Base-by-base conservation (phyloP, 768 basidiomycete genomes). In the Plicaturopsis crispa region DNA sequence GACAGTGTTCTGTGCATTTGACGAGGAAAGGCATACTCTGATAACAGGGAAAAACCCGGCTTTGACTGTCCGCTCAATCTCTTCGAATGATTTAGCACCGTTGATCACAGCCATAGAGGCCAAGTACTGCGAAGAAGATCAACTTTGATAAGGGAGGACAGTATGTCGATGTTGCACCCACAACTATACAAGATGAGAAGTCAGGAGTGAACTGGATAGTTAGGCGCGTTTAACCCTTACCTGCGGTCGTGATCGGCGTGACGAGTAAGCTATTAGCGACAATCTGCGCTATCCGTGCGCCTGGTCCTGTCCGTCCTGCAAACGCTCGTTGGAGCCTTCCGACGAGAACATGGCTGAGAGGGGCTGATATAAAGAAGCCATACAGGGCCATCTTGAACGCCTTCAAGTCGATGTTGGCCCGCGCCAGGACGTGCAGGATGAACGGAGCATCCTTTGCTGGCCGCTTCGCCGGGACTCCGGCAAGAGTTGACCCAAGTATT, bases 361-460 rank as follows among this genome's bases (percentile, higher is more conserved):
- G 90, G 5, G 88, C 90, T 10, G 87, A 87, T 28, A 93, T 71
- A 48, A 84, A 68, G 62, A 84, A 78, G 43, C 90, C 90, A 53
- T 89, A 91, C 16, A 82, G 35, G 1, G 77, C 84, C 81, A 92
- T 88, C 59, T 92, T 89, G 49, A 84, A 39, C 5, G 90, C 85
- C 49, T 79, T 83, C 43, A 64, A 41, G 53, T 87, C 69, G 36
- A 90, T 57, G 54, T 84, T 78, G 4, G 63, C 63, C 33, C 59
- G 63, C 4, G 73, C 76, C 34, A 84, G 70, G 13, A 63, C 52
- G 46, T 73, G 77, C 36, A 67, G 49, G 44, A 77, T 51, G 17
- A 65, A 44, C 2, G 82, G 68, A 1, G 77, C 73, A 63, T 77
- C 62, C 44, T 76, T 77, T 23, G 70, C 45, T 6, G 72, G 63